phyloP scores from a whole-genome alignment of 176 grass and related monocot species.

The Musa schizocarpa region DNA sequence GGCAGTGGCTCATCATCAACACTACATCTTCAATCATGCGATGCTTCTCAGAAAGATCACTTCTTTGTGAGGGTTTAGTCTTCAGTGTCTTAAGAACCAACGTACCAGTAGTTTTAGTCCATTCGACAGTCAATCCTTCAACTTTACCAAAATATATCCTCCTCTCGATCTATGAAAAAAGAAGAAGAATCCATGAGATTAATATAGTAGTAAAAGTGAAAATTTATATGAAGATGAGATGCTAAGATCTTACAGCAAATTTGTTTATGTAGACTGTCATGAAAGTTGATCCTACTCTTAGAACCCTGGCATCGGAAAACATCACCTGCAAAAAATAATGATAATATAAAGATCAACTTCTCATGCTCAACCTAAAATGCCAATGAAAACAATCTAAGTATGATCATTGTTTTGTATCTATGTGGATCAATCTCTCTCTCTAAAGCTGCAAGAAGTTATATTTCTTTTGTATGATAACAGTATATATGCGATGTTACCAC shows the following conservation, averaged over 20 bases:
- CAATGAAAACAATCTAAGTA: background rate
- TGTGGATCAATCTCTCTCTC: no score
- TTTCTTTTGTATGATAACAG: no score
- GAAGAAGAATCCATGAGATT: constrained; percentile 14
- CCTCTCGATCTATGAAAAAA: constrained; percentile 58
- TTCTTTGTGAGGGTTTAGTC: constrained; percentile 23
- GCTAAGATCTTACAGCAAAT: constrained; percentile 46
- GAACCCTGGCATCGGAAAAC: constrained; percentile 65
- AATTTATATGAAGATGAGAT: background rate
- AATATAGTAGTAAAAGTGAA: background rate
- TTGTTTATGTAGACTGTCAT: constrained; percentile 79
- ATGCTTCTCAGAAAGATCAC: constrained; percentile 28
- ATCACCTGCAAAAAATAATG: constrained; percentile 38
- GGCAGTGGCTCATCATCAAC: constrained; percentile 55
- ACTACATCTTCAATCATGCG: constrained; percentile 61
- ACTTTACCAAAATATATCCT: constrained; percentile 91
- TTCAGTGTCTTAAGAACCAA: constrained; percentile 62
- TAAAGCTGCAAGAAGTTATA: no score
- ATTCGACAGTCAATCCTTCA: constrained; percentile 54
- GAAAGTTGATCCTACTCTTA: constrained; percentile 83
- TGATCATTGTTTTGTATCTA: no score
- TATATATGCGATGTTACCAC: no score
- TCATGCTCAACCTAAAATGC: background rate
- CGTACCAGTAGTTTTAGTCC: constrained; percentile 66
- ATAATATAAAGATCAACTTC: background rate